phyloP scores from a whole-genome alignment of 257 asterid species.

The Gentiana straminea region DNA sequence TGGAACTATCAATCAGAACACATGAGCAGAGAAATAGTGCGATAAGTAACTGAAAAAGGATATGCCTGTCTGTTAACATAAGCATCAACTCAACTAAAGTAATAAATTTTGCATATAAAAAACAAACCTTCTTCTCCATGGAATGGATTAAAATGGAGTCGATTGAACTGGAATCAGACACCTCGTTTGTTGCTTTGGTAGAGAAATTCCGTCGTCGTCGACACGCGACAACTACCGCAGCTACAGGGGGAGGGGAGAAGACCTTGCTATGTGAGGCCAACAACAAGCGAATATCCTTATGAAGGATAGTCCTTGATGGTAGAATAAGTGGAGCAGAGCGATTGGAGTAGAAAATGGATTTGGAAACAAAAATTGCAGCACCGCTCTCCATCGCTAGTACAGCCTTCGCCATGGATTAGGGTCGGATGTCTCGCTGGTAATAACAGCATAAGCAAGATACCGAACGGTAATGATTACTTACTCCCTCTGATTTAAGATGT shows the following conservation, averaged over 20 bases:
- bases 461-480: no score
- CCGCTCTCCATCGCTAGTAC: constrained; percentile 40
- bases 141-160: constrained; percentile 57
- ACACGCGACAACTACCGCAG: not conserved
- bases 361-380: constrained; percentile 34
- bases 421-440: no score
- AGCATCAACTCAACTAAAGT: no score
- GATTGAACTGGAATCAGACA: constrained; percentile 30
- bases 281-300: not conserved
- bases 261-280: constrained; percentile 13
- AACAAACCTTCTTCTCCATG: constrained; percentile 73
- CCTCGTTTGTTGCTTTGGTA: constrained; percentile 36
- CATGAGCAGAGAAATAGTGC: no score
- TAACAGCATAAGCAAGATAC: no score
- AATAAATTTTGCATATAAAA: no score
- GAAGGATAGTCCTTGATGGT: constrained; percentile 3
- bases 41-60: no score
- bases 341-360: constrained; percentile 9
- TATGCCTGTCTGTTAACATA: no score
- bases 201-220: constrained; percentile 33
- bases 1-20: no score
- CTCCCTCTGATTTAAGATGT: no score
- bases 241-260: constrained; percentile 3
- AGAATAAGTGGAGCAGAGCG: constrained; percentile 22
- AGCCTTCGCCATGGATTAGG: constrained; percentile 25